These are phyloP conservation scores for Petrea volubilis DNA, from an alignment of 257 asterid genomes.

Conservation along the genomic window DNA sequence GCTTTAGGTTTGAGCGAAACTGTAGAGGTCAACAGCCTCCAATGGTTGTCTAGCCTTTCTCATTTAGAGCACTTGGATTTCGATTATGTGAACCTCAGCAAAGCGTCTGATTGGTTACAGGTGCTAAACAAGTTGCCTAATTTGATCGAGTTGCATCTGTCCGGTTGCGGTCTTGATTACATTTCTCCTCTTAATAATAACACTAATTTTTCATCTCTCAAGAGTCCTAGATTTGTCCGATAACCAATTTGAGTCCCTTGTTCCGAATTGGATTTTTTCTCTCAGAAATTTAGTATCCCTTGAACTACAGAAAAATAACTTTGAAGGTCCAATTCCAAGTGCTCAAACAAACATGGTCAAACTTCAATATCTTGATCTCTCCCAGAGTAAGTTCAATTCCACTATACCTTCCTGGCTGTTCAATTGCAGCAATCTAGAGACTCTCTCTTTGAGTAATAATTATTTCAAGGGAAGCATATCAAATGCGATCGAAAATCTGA, in stretches of 20 bases:
- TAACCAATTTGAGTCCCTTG: neutral
- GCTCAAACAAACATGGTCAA: neutral
- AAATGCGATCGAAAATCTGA: constrained; percentile 14
- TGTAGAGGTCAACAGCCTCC: neutral
- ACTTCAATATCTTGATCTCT: constrained; percentile 15
- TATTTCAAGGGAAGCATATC: constrained; percentile 24
- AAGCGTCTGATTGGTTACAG: neutral
- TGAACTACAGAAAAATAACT: neutral
- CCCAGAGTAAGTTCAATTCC: constrained; percentile 12
- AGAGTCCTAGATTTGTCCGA: constrained; percentile 11
- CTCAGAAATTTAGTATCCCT: constrained; percentile 1
- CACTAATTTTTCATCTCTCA: constrained; percentile 17
- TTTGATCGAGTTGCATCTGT: constrained; percentile 4
- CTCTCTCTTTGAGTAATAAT: constrained; percentile 1
- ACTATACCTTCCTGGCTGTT: constrained; percentile 29
- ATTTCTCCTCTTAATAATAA: neutral
- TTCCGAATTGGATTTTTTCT: constrained; percentile 30
- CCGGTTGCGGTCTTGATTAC: neutral
- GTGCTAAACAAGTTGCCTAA: constrained; percentile 15
- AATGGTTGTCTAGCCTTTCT: constrained; percentile 24
- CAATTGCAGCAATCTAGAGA: constrained; percentile 16
- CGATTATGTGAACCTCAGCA: constrained; percentile 14
- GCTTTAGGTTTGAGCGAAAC: neutral
- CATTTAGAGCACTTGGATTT: constrained; percentile 19
- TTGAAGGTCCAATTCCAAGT: constrained; percentile 31